These are phyloP conservation scores for Rhododendron williamsianum DNA, from an alignment of 148 eudicot genomes.

Conservation along the genomic window DNA sequence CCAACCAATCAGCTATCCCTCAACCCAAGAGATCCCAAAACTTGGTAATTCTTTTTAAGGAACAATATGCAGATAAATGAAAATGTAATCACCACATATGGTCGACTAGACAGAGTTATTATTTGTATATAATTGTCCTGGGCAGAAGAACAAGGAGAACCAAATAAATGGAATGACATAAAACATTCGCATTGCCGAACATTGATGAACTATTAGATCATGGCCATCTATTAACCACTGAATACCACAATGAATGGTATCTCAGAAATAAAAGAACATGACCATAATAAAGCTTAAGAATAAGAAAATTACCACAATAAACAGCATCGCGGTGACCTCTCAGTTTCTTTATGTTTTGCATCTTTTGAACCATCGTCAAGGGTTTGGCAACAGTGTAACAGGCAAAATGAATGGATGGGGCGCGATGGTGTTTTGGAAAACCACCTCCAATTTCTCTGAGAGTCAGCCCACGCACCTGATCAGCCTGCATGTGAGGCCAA, in stretches of 20 bases:
- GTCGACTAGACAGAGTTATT: background rate
- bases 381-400: constrained; percentile 93
- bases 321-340: constrained; percentile 95
- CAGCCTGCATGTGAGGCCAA: constrained; percentile 95
- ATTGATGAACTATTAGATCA: background rate
- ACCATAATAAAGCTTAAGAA: background rate
- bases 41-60: background rate
- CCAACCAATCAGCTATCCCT: background rate
- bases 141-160: background rate
- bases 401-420: constrained; percentile 80
- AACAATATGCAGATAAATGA: background rate
- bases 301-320: constrained; percentile 67
- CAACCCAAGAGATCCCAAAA: background rate
- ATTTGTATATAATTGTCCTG: background rate
- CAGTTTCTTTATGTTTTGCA: constrained; percentile 85
- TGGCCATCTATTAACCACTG: background rate
- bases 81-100: background rate
- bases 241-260: background rate
- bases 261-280: background rate
- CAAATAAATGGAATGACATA: background rate
- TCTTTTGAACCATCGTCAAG: constrained; percentile 85
- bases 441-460: constrained; percentile 97
- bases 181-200: background rate
- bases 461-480: constrained; percentile 85
- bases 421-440: constrained; percentile 84